Percentiles rank a stretch among this genome's conserved stretches.
phyloP scores from a whole-genome alignment of 202 grass and related monocot genomes.

The Carex sylvatica region DNA sequence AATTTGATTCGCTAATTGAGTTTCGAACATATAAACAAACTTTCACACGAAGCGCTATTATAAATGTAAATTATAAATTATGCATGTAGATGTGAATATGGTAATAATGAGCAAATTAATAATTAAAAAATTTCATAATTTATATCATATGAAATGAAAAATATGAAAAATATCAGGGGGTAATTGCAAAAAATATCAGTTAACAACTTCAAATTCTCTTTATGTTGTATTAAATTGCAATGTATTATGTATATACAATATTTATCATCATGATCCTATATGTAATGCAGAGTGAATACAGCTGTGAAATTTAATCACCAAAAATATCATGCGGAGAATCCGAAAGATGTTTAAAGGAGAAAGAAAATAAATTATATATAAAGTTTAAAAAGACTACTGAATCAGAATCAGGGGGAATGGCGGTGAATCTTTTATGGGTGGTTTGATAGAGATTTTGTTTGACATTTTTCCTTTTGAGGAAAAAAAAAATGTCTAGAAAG shows the following conservation, averaged over 20 bases:
- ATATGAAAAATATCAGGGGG: background rate
- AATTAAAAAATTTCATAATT: background rate
- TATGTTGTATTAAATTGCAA: background rate
- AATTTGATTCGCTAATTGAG: no score
- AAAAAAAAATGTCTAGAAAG: background rate
- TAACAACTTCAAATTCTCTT: background rate
- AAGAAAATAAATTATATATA: background rate
- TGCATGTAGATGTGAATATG: background rate
- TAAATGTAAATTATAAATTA: no score
- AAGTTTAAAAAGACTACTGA: background rate
- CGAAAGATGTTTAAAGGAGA: background rate
- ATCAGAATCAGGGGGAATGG: background rate
- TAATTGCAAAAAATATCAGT: background rate
- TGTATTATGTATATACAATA: background rate
- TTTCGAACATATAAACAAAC: no score
- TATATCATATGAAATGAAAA: background rate
- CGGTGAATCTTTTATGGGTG: background rate
- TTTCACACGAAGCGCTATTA: no score
- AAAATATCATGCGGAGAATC: background rate
- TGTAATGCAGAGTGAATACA: background rate
- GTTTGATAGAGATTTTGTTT: background rate
- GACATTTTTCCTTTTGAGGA: background rate
- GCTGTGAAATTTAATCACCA: background rate
- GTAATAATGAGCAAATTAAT: background rate
- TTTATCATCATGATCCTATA: background rate